Evolutionary conservation across 108 stramenopile species (phyloP), one percentile per base, ranked within the genome.

Genomic region (Cyclotella baltica): DNA sequence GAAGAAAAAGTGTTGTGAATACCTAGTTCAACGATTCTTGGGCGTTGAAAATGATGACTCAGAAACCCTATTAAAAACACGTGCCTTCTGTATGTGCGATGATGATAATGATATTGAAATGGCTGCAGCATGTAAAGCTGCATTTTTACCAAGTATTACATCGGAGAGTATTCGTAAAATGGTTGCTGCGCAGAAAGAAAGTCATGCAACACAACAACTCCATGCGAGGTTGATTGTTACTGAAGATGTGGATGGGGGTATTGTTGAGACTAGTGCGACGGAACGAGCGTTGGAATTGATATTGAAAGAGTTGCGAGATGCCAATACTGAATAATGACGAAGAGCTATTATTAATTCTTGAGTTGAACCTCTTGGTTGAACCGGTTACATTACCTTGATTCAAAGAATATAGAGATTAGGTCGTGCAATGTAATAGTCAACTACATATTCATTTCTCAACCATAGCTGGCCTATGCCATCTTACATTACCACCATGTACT

Each of bases 31-130:
- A 51, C 79, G 83, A 48, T 87, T 93, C 34, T 57, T 73, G 36
- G 59, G 38, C 40, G n/a, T n/a, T n/a, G n/a, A n/a, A n/a, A n/a
- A n/a, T n/a, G n/a, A n/a, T n/a, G n/a, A n/a, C n/a, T n/a, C 1
- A 33, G 30, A 52, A 56, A 36, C 27, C 66, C 18, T 46, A 59
- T 38, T 91, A 40, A 55, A 64, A 20, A 67, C 51, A 1, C 78
- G 77, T 57, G 76, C 86, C 0, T 72, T 87, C n/a, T 95, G 91
- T 52, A 38, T 95, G 3, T 95, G 94, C 69, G 94, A 95, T 68
- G 94, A 95, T 69, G 94, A 95, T 77, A 95, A 95, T 77, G 94
- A 95, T 72, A 37, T 92, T 23, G 94, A 95, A 84, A 90, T 95
- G 94, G 94, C 94, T 10, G 35, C 80, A 62, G 88, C 92, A 28